A percentile compares a stretch with the other conserved stretches of the same genome.
Evolutionary conservation across 257 asterid genomes (phyloP).

Genomic region (Lavandula angustifolia): DNA sequence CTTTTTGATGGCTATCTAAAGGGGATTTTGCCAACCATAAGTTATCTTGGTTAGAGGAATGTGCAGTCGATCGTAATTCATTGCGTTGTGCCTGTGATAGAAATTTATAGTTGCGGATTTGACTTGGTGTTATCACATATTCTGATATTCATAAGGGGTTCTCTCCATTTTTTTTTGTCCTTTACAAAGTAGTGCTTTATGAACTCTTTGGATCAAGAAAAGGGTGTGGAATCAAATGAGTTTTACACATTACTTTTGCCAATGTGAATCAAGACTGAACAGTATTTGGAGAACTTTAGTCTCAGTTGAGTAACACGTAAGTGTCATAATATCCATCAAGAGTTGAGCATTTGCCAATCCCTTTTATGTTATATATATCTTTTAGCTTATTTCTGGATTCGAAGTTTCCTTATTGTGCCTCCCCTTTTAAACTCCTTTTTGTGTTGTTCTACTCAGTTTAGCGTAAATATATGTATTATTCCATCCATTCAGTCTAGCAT

Average conservation of each 20-base stretch:
- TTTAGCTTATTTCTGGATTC: background rate
- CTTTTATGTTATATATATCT: background rate
- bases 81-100: no score
- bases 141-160: no score
- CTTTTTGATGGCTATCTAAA: no score
- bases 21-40: no score
- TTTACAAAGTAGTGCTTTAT: no score
- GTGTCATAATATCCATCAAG: background rate
- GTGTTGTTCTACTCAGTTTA: background rate
- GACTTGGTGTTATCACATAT: no score
- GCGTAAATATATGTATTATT: no score
- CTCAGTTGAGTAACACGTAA: background rate
- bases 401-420: background rate
- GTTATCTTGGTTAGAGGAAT: no score
- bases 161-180: no score
- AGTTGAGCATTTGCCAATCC: background rate
- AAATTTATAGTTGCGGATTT: no score
- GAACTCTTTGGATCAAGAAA: constrained; percentile 20
- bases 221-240: background rate
- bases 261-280: background rate
- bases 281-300: background rate
- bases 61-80: no score
- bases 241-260: background rate
- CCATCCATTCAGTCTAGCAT: background rate
- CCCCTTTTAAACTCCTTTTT: no score